Evolutionary conservation across 1,284 basidiomycete species (phyloP), one percentile per base, ranked within the genome.

Genomic region (Prillingera fragicola): DNA sequence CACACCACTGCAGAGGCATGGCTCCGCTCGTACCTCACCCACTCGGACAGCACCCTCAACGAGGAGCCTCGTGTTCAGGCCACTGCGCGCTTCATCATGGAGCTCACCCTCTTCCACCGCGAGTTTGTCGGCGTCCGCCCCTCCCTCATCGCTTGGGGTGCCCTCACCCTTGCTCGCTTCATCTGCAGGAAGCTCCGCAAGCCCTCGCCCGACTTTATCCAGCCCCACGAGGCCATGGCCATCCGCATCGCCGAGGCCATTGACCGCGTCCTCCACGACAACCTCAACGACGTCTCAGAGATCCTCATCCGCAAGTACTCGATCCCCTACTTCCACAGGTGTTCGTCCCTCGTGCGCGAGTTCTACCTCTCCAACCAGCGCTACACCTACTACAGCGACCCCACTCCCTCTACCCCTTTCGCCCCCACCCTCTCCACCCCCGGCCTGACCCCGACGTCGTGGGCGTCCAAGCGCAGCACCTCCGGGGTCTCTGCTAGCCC

Each of bases 1-100:
- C 92, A 96, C 66, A 94, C 95, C 4, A 96, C 95, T 2, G 89
- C 92, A 9, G 95, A 98, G 72, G 85, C 89, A 14, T 98, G 95
- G 95, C 79, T 99, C 23, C 80, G 95, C 43, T 74, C 77, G 29
- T 49, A 57, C 50, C 50, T 59, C 12, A 54, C 54, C 18, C 59
- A 67, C 23, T 74, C 72, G 60, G 70, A 72, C 40, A 63, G 65
- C 26, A 76, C 81, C 15, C 77, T 74, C 63, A 70, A 81, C 52
- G 94, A 96, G 71, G 87, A 94, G 45, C 74, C 81, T 47, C 87
- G 86, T 69, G 87, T 92, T 5, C 88, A 94, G 64, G 86, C 94
- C 65, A 82, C 96, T 52, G 89, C 95, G 2, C 84, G 95, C 34
- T 98, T 97, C 77, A 74, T 98, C 61, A 95, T 98, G 88, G 95